Base-by-base conservation (phyloP, 2,329 filamentous ascomycete genomes). In the Leptographium radiaticola region DNA sequence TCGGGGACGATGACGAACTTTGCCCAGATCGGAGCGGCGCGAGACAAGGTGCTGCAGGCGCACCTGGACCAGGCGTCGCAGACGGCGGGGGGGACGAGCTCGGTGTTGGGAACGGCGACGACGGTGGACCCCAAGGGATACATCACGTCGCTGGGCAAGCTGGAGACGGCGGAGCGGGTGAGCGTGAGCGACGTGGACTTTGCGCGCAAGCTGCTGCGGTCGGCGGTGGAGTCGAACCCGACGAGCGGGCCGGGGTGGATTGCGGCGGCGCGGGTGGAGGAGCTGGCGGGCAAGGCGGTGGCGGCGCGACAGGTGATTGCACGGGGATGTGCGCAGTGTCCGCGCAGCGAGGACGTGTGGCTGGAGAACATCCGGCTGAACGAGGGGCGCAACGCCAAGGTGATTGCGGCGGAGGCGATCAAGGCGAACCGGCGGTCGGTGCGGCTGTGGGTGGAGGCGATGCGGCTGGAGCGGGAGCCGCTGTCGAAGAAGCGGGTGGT, bases 231-330 rank as follows among this genome's bases (percentile, higher is more conserved):
- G 70, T 96, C 91, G 9, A 98, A 98, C 66, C 88, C 91, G 2
- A 90, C 88, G 58, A 94, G 97, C 64, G 89, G 87, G 0, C 87
- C 93, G 11, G 93, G 89, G 20, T 98, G 94, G 87, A 94, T 98
- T 62, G 93, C 94, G 6, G 87, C 93, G 4, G 89, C 91, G 16
- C 82, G 93, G 63, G 70, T 98, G 49, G 94, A 98, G 67, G 90
- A 97, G 66, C 75, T 94, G 57, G 93, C 93, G 4, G 91, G 91
- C 46, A 95, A 94, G 69, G 86, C 87, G 54, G 89, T 94, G 8
- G 86, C 89, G 4, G 93, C 93, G 13, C 81, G 91, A 54, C 93
- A 86, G 62, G 79, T 94, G 40, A 95, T 98, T 57, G 83, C 87
- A 2, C 81, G 87, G 62, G 94, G 91, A 1, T 95, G 89, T 64